phyloP scores from a whole-genome alignment of 23 red algal species.

The Gracilaria vermiculophylla region DNA sequence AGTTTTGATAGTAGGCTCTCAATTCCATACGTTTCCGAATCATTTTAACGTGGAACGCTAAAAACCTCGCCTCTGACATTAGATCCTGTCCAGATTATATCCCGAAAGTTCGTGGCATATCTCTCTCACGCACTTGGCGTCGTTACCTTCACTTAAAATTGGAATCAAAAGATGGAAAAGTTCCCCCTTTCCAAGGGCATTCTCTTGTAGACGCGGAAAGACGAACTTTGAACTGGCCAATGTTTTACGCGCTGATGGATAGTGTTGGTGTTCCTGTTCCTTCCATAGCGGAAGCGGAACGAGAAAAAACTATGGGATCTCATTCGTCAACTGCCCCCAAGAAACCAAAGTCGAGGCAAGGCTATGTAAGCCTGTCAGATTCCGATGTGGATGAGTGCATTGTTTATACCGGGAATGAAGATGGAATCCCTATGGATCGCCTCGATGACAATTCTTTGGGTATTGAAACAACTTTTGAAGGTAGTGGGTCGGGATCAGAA shows the following conservation, averaged over 20 bases:
- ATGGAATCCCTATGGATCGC: constrained; percentile 26
- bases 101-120: constrained; percentile 76
- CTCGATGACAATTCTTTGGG: not conserved
- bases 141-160: constrained; percentile 44
- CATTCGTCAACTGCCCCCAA: not conserved
- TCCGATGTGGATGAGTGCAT: constrained; percentile 26
- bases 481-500: not conserved
- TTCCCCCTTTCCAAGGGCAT: constrained; percentile 34
- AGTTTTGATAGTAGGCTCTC: not conserved
- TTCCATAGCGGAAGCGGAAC: constrained; percentile 5
- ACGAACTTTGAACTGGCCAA: constrained; percentile 71
- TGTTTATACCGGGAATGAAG: constrained; percentile 59
- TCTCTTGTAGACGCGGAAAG: constrained; percentile 60
- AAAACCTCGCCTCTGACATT: not conserved
- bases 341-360: not conserved
- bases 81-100: constrained; percentile 61
- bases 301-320: not conserved
- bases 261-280: constrained; percentile 18
- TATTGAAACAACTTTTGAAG: not conserved
- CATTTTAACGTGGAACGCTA: not conserved
- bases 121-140: constrained; percentile 41
- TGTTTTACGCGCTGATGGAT: constrained; percentile 66
- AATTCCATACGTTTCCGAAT: not conserved
- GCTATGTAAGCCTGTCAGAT: not conserved
- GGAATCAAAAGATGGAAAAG: not conserved